These are phyloP conservation scores for Colletotrichum eleusines DNA, from an alignment of 2,329 filamentous ascomycete genomes.

Conservation along the genomic window DNA sequence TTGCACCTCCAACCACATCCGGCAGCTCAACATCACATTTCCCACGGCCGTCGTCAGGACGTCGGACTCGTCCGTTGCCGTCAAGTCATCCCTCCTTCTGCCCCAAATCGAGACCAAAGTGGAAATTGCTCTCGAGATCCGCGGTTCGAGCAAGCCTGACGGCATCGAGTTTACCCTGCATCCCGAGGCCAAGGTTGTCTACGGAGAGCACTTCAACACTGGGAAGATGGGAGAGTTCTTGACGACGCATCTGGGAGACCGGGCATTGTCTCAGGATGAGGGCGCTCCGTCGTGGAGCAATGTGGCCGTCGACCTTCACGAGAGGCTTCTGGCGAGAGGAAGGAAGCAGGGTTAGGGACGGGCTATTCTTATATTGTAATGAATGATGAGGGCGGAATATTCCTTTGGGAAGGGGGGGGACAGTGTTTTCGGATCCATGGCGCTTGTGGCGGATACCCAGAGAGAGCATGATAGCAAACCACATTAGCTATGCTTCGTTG, in stretches of 20 bases:
- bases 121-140: constrained; percentile 70
- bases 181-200: constrained; percentile 73
- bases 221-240: constrained; percentile 82
- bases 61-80: constrained; percentile 72
- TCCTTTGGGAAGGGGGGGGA: constrained; percentile 17
- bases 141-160: constrained; percentile 57
- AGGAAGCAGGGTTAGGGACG: constrained; percentile 55
- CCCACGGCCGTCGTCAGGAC: constrained; percentile 73
- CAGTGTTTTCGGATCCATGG: constrained; percentile 38
- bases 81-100: constrained; percentile 74
- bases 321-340: constrained; percentile 67
- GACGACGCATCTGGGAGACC: constrained; percentile 62
- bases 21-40: constrained; percentile 71
- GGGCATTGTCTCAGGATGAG: constrained; percentile 46
- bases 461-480: constrained; percentile 19
- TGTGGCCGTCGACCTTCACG: constrained; percentile 66
- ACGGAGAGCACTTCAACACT: constrained; percentile 83
- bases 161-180: constrained; percentile 67
- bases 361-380: constrained; percentile 30
- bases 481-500: constrained; percentile 4
- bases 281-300: constrained; percentile 63
- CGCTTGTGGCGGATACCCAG: constrained; percentile 38
- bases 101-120: constrained; percentile 76
- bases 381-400: constrained; percentile 48
- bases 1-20: constrained; percentile 70